A percentile compares a stretch with the other conserved stretches of the same genome.
These are phyloP conservation scores for Penicillium griseofulvum DNA, from an alignment of 2,329 filamentous ascomycete species.

Conservation along the genomic window DNA sequence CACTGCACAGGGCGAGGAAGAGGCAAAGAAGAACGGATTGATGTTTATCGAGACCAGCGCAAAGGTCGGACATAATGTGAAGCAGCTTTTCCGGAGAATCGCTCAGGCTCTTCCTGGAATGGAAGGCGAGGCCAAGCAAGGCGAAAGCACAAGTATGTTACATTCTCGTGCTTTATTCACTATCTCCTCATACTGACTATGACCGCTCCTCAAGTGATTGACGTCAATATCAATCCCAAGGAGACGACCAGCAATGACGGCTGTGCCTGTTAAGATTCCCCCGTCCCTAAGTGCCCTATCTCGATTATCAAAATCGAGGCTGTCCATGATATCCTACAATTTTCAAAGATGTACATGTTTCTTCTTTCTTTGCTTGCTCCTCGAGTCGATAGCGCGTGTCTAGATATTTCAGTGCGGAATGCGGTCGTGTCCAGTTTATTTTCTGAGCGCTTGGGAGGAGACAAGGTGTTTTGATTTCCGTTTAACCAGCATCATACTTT, in stretches of 20 bases:
- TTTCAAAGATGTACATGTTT: slow-evolving; percentile 41
- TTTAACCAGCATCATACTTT: slow-evolving; percentile 21
- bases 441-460: slow-evolving; percentile 15
- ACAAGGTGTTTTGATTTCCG: slow-evolving; percentile 21
- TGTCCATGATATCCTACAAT: slow-evolving; percentile 38
- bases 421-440: slow-evolving; percentile 15
- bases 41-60: slow-evolving; percentile 99
- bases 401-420: slow-evolving; percentile 22
- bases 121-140: slow-evolving; percentile 82
- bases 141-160: slow-evolving; percentile 75
- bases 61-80: slow-evolving; percentile 97
- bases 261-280: slow-evolving; percentile 59
- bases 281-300: slow-evolving; percentile 14
- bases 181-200: slow-evolving; percentile 24
- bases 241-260: slow-evolving; percentile 68
- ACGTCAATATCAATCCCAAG: slow-evolving; percentile 79
- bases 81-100: slow-evolving; percentile 95
- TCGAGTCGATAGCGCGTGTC: slow-evolving; percentile 34
- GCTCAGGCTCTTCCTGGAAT: slow-evolving; percentile 96
- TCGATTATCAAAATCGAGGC: slow-evolving; percentile 31
- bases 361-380: slow-evolving; percentile 23
- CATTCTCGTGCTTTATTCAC: background rate
- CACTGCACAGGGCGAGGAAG: slow-evolving; percentile 92
- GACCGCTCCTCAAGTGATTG: slow-evolving; percentile 66
- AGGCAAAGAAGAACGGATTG: slow-evolving; percentile 94